Evolutionary conservation across 176 grass and related monocot genomes (phyloP).

Genomic region (Rhynchospora pubera): DNA sequence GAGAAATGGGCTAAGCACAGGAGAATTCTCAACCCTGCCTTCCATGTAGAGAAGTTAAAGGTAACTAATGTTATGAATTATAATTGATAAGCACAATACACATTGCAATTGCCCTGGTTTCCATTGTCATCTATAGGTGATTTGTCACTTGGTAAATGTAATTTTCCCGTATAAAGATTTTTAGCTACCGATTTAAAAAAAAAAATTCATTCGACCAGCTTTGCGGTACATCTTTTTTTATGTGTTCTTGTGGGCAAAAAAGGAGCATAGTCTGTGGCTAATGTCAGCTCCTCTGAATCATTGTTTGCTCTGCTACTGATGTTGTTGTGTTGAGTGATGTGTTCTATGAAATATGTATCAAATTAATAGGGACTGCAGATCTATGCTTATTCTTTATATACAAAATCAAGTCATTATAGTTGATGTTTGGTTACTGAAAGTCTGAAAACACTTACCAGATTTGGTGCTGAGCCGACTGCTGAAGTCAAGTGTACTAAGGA

Average conservation of each 20-base stretch:
- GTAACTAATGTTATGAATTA: conserved; percentile 17
- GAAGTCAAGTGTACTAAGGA: too few relatives aligned
- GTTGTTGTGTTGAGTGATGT: too few relatives aligned
- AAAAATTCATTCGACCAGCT: not conserved
- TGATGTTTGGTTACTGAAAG: too few relatives aligned
- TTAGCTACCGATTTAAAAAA: not conserved
- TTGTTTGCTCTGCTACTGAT: too few relatives aligned
- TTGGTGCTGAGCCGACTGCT: too few relatives aligned
- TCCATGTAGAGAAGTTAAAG: conserved; percentile 72
- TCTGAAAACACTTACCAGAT: too few relatives aligned
- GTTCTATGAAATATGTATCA: too few relatives aligned
- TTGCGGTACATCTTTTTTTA: not conserved
- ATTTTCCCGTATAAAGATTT: not conserved
- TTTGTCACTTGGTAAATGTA: too few relatives aligned
- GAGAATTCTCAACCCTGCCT: conserved; percentile 67
- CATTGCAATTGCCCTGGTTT: not conserved
- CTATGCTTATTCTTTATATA: too few relatives aligned
- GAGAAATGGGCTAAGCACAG: conserved; percentile 83
- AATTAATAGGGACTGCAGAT: too few relatives aligned
- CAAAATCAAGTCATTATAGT: too few relatives aligned
- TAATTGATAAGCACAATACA: not conserved
- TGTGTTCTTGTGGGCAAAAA: not conserved
- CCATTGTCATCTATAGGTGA: not conserved
- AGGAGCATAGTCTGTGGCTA: not conserved
- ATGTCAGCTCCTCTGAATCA: not conserved